Evolutionary conservation across 2,329 filamentous ascomycete genomes (phyloP).

Genomic region (Ceratocystis papillata): DNA sequence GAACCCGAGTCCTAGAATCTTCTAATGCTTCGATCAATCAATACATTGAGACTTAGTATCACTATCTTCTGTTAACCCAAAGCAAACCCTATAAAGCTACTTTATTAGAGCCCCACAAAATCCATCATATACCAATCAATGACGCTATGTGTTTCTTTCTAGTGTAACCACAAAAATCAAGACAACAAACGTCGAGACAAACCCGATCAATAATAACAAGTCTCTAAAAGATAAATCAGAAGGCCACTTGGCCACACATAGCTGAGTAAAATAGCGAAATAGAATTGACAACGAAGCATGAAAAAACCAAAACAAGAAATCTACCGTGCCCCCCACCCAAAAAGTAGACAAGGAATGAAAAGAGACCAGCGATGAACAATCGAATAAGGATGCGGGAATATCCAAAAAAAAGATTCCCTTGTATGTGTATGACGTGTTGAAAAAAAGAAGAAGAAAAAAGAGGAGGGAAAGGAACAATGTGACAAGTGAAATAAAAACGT

Average conservation of each 20-base stretch:
- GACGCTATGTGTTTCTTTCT: background rate
- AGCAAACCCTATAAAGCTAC: background rate
- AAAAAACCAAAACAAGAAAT: background rate
- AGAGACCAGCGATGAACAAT: background rate
- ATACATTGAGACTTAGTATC: no score
- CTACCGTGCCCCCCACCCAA: conserved; percentile 2
- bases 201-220: no score
- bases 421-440: conserved; percentile 1
- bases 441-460: conserved; percentile 7
- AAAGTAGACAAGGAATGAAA: conserved; percentile 6
- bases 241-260: background rate
- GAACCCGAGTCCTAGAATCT: background rate
- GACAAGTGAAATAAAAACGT: background rate
- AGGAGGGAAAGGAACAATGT: background rate
- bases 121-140: background rate
- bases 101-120: background rate
- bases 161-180: conserved; percentile 5
- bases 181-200: no score
- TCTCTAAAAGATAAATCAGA: no score
- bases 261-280: background rate
- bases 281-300: background rate
- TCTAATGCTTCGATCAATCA: background rate
- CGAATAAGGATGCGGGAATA: background rate
- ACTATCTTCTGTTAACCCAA: background rate
- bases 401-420: background rate